These are phyloP conservation scores for Termitomyces sp. DNA, from an alignment of 768 basidiomycete species.

Conservation along the genomic window DNA sequence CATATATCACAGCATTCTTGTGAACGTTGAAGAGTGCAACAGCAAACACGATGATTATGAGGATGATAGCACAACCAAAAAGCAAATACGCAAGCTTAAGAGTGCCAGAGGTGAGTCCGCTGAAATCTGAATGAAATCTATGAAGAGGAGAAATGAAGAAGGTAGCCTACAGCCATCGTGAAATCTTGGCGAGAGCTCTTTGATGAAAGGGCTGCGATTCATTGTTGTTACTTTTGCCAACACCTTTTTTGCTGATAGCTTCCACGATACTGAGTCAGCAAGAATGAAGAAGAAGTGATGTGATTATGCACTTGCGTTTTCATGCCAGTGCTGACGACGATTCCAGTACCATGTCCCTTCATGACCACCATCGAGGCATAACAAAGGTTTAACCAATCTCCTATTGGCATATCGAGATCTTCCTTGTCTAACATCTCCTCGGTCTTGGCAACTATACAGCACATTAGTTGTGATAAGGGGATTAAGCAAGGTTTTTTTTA, in stretches of 20 bases:
- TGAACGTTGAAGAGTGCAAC: slow-evolving; percentile 25
- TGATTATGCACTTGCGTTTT: slow-evolving; percentile 37
- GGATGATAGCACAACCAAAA: slow-evolving; percentile 27
- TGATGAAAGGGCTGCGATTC: slow-evolving; percentile 18
- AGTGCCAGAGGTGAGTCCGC: slow-evolving; percentile 28
- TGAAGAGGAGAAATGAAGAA: background rate
- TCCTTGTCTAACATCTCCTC: slow-evolving; percentile 22
- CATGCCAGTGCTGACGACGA: slow-evolving; percentile 47
- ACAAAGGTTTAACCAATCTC: slow-evolving; percentile 37
- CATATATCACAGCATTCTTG: slow-evolving; percentile 29
- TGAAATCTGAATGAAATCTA: slow-evolving; percentile 7
- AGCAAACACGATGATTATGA: slow-evolving; percentile 32
- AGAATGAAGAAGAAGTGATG: background rate
- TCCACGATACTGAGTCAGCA: slow-evolving; percentile 21
- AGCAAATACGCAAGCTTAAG: slow-evolving; percentile 30
- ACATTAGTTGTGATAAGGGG: background rate
- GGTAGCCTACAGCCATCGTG: slow-evolving; percentile 21
- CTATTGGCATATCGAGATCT: slow-evolving; percentile 31
- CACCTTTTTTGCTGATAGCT: slow-evolving; percentile 25
- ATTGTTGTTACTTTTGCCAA: slow-evolving; percentile 3
- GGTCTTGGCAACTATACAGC: slow-evolving; percentile 30
- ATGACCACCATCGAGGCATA: slow-evolving; percentile 37
- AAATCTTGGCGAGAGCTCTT: slow-evolving; percentile 17
- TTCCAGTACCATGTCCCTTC: slow-evolving; percentile 44
- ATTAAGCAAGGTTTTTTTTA: background rate